These are phyloP conservation scores for Forsythia suspensa DNA, from an alignment of 257 asterid species.

Conservation along the genomic window DNA sequence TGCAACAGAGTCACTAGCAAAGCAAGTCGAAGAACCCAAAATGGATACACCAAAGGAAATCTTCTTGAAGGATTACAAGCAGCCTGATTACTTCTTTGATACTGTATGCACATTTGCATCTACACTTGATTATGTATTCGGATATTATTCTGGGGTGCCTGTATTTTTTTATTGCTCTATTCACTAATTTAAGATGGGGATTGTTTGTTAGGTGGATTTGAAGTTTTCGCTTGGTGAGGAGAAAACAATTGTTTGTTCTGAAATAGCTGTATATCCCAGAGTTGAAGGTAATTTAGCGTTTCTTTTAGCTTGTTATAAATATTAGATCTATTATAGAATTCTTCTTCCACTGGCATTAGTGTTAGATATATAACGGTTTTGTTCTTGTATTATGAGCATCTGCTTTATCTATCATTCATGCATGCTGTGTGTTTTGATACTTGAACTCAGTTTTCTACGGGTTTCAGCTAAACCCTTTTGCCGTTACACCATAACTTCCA, in stretches of 20 bases:
- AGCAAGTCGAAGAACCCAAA: conserved; percentile 60
- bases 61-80: conserved; percentile 87
- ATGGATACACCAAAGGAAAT: conserved; percentile 94
- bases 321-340: neutral
- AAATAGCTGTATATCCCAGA: conserved; percentile 74
- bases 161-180: conserved; percentile 5
- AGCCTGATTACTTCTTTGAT: conserved; percentile 85
- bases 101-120: conserved; percentile 40
- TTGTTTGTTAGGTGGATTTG: conserved; percentile 70
- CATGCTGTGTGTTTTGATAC: neutral
- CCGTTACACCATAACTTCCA: neutral
- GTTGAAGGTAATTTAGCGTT: conserved; percentile 61
- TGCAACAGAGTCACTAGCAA: conserved; percentile 65
- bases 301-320: neutral
- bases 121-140: neutral
- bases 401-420: neutral
- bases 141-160: neutral
- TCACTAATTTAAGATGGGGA: conserved; percentile 13
- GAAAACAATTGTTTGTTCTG: conserved; percentile 66
- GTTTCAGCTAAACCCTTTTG: neutral
- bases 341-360: neutral
- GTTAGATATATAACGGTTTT: neutral
- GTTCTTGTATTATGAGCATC: neutral
- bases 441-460: neutral
- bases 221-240: conserved; percentile 83